Base-by-base conservation (phyloP, 1,284 basidiomycete genomes). In the Fomes fomentarius region DNA sequence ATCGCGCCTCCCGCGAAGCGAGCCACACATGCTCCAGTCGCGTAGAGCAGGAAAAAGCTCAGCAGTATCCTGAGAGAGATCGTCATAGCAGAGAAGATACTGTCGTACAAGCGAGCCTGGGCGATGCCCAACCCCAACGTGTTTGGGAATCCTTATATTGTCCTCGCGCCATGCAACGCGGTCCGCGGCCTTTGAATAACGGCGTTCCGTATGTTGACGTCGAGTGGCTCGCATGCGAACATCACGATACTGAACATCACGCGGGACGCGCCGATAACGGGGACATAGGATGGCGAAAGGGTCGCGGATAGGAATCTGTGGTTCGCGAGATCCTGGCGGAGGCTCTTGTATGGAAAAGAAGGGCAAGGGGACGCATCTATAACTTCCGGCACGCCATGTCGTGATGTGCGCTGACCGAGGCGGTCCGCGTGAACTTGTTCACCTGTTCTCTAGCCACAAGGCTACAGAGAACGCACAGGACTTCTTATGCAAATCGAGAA, bases 1-100 rank as follows among this genome's bases (percentile, higher is more conserved):
- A 75, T 58, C 24, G 60, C 60, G 47, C 60, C 56, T 14, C 60
- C 60, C 37, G 56, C 44, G 33, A 53, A 57, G 37, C 58, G 39
- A 17, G 54, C 54, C 14, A 50, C 35, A 38, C 51, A 50, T 43
- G 31, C 22, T 26, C 40, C 47, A 9, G 31, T 37, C 12, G 44
- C 47, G n/a, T 43, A 41, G 2, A 52, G 34, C 26, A 57, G 40
- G n/a, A 50, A 8, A 39, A 43, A 21, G 8, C 51, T 21, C 10
- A 57, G 47, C 10, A 57, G 47, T 4, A 50, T 25, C 35, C 45
- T 53, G 39, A 57, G 21, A 26, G 47, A 33, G 28, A 28, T 25
- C 48, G 47, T 34, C 31, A 38, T 43, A 14, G 19, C 17, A 15
- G 4, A 2, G 45, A 15, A n/a, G 28, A n/a, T 15, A 17, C 31